phyloP scores from a whole-genome alignment of 2,329 filamentous ascomycete genomes.

The Tolypocladium inflatum region DNA sequence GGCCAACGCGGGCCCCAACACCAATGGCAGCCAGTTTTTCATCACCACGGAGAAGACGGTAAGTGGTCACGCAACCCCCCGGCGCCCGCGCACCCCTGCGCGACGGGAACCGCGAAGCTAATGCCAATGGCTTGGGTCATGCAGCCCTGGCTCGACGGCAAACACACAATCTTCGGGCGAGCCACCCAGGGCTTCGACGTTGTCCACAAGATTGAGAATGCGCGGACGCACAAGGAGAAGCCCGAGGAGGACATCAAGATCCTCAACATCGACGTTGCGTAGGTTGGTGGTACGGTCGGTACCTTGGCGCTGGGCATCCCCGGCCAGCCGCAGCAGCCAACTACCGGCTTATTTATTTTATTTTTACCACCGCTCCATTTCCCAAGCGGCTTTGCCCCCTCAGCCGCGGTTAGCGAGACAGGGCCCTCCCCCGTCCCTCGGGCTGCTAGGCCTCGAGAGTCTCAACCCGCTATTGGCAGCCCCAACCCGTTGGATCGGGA shows the following conservation, averaged over 20 bases:
- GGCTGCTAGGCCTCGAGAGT: neutral
- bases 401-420: conserved; percentile 1
- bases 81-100: neutral
- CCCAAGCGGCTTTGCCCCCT: neutral
- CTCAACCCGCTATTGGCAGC: neutral
- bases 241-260: conserved; percentile 97
- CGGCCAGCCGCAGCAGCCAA: neutral
- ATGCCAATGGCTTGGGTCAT: neutral
- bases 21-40: conserved; percentile 95
- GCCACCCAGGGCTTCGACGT: conserved; percentile 88
- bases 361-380: neutral
- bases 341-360: neutral
- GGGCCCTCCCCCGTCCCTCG: neutral
- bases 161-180: conserved; percentile 92
- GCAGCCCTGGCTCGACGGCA: conserved; percentile 84
- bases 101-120: neutral
- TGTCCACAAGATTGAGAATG: conserved; percentile 91
- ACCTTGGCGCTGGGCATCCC: neutral
- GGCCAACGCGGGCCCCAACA: conserved; percentile 94
- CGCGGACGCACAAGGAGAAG: conserved; percentile 79
- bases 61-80: conserved; percentile 21
- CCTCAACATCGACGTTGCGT: conserved; percentile 66
- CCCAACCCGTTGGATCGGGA: neutral
- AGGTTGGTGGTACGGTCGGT: conserved; percentile 10
- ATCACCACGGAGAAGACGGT: conserved; percentile 95